A percentile compares a stretch with the other conserved stretches of the same genome.
These are phyloP conservation scores for Hericium alpestre DNA, from an alignment of 768 basidiomycete genomes.

Conservation along the genomic window DNA sequence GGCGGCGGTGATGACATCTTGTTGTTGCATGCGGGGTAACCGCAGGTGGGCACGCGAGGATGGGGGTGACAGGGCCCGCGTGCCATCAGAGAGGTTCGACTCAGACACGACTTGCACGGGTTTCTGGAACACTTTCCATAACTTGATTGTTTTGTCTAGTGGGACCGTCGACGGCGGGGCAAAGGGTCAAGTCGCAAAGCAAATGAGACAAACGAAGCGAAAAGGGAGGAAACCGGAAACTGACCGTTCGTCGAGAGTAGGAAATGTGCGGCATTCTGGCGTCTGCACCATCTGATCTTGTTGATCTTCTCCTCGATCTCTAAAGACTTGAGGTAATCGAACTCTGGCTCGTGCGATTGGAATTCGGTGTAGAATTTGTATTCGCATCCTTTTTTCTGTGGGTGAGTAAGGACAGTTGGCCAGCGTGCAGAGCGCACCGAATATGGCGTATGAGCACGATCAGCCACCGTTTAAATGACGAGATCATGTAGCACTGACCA, in stretches of 20 bases:
- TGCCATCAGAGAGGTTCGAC: slow-evolving; percentile 85
- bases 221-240: slow-evolving; percentile 15
- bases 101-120: slow-evolving; percentile 91
- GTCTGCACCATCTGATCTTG: slow-evolving; percentile 99
- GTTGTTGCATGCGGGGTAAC: slow-evolving; percentile 83
- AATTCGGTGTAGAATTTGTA: slow-evolving; percentile 99
- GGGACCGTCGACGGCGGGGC: not conserved
- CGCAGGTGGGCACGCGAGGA: slow-evolving; percentile 50
- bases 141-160: slow-evolving; percentile 99
- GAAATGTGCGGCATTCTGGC: slow-evolving; percentile 96
- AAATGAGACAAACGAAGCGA: slow-evolving; percentile 4
- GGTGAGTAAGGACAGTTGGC: not conserved
- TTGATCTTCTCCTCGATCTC: slow-evolving; percentile 99
- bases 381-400: slow-evolving; percentile 97
- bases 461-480: not conserved
- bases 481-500: slow-evolving; percentile 40
- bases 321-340: slow-evolving; percentile 98
- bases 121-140: slow-evolving; percentile 99
- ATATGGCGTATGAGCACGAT: not conserved
- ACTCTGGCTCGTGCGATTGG: slow-evolving; percentile 99
- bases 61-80: slow-evolving; percentile 58
- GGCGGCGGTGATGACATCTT: slow-evolving; percentile 97
- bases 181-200: slow-evolving; percentile 2
- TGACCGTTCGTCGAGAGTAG: slow-evolving; percentile 92
- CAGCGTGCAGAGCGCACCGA: slow-evolving; percentile 6